These are phyloP conservation scores for Alternaria alternata DNA, from an alignment of 2,329 filamentous ascomycete genomes.

Conservation along the genomic window DNA sequence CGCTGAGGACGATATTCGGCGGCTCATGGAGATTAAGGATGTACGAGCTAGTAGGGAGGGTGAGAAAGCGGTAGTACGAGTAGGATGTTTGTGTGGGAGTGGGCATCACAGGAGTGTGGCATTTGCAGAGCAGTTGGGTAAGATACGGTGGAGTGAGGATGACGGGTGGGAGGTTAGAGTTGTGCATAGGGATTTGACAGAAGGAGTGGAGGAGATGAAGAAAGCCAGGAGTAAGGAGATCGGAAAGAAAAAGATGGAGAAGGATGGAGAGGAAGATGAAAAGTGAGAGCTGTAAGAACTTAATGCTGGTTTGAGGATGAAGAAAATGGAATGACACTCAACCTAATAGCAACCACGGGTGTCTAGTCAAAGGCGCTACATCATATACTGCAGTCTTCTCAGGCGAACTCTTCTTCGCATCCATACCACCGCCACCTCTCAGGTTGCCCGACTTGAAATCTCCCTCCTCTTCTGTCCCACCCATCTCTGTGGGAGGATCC, in stretches of 20 bases:
- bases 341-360: neutral
- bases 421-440: neutral
- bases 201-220: slow-evolving; percentile 1
- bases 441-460: neutral
- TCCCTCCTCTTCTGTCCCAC: neutral
- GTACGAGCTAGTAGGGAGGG: slow-evolving; percentile 6
- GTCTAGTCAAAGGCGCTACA: neutral
- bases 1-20: slow-evolving; percentile 9
- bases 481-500: neutral
- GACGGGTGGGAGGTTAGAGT: slow-evolving; percentile 12
- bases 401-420: neutral
- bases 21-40: slow-evolving; percentile 13
- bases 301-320: neutral
- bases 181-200: slow-evolving; percentile 12
- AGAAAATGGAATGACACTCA: neutral
- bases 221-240: neutral
- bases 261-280: neutral
- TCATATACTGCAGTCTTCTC: neutral
- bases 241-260: neutral
- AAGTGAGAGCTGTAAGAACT: neutral
- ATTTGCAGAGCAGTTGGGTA: slow-evolving; percentile 17
- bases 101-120: slow-evolving; percentile 19
- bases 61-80: neutral
- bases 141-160: slow-evolving; percentile 12
- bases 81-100: slow-evolving; percentile 16